phyloP scores from a whole-genome alignment of 2,329 filamentous ascomycete genomes.

The Geosmithia morbida region DNA sequence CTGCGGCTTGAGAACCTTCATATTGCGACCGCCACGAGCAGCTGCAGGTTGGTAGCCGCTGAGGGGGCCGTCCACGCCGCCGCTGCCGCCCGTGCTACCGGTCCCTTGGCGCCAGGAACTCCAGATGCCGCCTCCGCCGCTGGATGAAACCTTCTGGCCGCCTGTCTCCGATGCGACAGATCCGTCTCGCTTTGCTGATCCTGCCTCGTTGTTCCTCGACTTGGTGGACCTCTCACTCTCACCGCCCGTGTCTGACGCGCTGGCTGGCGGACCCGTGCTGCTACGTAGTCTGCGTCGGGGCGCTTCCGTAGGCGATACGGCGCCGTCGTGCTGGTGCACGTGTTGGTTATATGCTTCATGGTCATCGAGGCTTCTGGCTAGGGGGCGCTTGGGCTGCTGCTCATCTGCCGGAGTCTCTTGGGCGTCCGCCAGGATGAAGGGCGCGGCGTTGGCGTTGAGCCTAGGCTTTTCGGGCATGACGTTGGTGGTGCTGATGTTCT shows the following conservation, averaged over 20 bases:
- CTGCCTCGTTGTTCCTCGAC: constrained; percentile 9
- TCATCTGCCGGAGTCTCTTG: constrained; percentile 1
- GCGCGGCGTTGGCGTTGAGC: constrained; percentile 37
- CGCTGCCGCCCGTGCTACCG: constrained; percentile 28
- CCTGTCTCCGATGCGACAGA: constrained; percentile 12
- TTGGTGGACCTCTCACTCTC: constrained; percentile 24
- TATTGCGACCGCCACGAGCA: constrained; percentile 48
- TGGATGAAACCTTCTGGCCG: constrained; percentile 23
- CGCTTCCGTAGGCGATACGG: constrained; percentile 20
- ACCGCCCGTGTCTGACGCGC: constrained; percentile 26
- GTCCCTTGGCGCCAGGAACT: constrained; percentile 53
- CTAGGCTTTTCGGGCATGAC: constrained; percentile 39
- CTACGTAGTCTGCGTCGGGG: constrained; percentile 9
- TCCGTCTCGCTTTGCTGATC: constrained; percentile 12
- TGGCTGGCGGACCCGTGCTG: constrained; percentile 18
- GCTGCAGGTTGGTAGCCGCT: constrained; percentile 59
- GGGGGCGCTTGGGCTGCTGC: constrained; percentile 1
- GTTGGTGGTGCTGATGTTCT: constrained; percentile 53
- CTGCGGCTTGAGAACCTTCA: constrained; percentile 79
- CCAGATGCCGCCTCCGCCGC: constrained; percentile 47
- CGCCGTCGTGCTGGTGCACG: constrained; percentile 5
- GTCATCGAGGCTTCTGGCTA: constrained; percentile 3
- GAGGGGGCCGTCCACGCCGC: constrained; percentile 36
- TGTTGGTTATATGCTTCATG: constrained; percentile 9
- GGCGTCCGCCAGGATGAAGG: constrained; percentile 23